These are phyloP conservation scores for Ceriops tagal DNA, from an alignment of 345 rosid species.

Conservation along the genomic window DNA sequence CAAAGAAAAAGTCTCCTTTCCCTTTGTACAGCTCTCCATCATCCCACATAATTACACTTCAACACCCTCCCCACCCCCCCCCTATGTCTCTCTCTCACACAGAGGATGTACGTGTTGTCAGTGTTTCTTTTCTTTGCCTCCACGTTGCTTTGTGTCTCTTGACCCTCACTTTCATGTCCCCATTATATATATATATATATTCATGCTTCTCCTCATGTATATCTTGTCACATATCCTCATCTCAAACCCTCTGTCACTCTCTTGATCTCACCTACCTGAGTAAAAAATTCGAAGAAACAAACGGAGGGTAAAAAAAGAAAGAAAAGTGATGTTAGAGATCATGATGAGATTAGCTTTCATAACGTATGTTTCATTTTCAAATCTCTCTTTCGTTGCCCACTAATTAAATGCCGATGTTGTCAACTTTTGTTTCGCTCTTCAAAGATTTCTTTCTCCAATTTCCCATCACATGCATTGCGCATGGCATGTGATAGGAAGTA, in stretches of 20 bases:
- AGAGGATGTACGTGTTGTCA: slow-evolving; percentile 16
- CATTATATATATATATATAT: slow-evolving; percentile 13
- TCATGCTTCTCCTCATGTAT: neutral
- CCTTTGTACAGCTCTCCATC: neutral
- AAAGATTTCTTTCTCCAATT: slow-evolving; percentile 17
- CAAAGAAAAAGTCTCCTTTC: neutral
- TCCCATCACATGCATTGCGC: slow-evolving; percentile 32
- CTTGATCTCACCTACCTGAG: slow-evolving; percentile 11
- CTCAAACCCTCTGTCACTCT: slow-evolving; percentile 19
- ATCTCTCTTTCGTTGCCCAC: slow-evolving; percentile 1
- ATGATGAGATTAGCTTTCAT: too few species aligned
- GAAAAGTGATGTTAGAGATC: neutral
- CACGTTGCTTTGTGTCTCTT: slow-evolving; percentile 29
- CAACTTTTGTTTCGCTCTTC: slow-evolving; percentile 15
- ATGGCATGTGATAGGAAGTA: neutral
- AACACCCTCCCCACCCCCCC: neutral
- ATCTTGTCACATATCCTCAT: slow-evolving; percentile 28
- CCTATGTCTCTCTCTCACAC: neutral
- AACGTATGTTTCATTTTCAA: neutral
- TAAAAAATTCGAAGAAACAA: neutral
- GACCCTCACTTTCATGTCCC: slow-evolving; percentile 2
- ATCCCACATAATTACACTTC: neutral
- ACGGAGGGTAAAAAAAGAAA: neutral
- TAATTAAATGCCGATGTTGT: slow-evolving; percentile 20
- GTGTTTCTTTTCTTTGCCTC: slow-evolving; percentile 37